These are phyloP conservation scores for Trifolium fragiferum DNA, from an alignment of 306 rosid genomes.

Conservation along the genomic window DNA sequence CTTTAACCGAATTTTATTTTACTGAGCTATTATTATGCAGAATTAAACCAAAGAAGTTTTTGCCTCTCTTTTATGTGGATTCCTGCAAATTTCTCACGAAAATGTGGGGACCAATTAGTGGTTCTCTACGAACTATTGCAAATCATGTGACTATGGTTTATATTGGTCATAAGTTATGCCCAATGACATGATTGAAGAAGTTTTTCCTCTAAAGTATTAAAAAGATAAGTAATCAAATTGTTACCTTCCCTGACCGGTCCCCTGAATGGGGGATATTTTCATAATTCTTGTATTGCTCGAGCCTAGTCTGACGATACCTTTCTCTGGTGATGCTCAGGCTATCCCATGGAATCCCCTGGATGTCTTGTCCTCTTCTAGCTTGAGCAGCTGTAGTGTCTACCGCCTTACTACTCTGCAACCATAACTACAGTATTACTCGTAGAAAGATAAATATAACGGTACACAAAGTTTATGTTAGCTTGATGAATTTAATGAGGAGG, in stretches of 20 bases:
- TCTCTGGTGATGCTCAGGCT: constrained; percentile 48
- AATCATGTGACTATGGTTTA: neutral
- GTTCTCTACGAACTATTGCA: neutral
- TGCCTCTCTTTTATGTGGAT: neutral
- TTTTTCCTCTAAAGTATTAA: constrained; percentile 19
- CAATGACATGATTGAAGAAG: neutral
- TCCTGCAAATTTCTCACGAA: neutral
- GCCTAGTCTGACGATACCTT: constrained; percentile 72
- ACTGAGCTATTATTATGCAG: neutral
- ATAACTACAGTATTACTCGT: constrained; percentile 32
- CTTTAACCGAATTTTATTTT: neutral
- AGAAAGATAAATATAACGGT: neutral
- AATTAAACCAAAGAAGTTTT: neutral
- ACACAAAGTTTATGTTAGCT: constrained; percentile 17
- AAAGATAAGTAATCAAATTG: constrained; percentile 5
- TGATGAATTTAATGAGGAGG: constrained; percentile 18
- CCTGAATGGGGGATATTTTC: constrained; percentile 76
- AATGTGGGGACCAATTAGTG: neutral
- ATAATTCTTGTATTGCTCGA: constrained; percentile 85
- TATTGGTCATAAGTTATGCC: constrained; percentile 20
- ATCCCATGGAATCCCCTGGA: constrained; percentile 57
- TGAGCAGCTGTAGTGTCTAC: constrained; percentile 54
- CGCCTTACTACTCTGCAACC: constrained; percentile 59
- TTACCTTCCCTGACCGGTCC: constrained; percentile 71
- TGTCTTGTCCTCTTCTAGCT: constrained; percentile 53